Base-by-base conservation (phyloP, 768 basidiomycete species). In the Tulasnella sp. region DNA sequence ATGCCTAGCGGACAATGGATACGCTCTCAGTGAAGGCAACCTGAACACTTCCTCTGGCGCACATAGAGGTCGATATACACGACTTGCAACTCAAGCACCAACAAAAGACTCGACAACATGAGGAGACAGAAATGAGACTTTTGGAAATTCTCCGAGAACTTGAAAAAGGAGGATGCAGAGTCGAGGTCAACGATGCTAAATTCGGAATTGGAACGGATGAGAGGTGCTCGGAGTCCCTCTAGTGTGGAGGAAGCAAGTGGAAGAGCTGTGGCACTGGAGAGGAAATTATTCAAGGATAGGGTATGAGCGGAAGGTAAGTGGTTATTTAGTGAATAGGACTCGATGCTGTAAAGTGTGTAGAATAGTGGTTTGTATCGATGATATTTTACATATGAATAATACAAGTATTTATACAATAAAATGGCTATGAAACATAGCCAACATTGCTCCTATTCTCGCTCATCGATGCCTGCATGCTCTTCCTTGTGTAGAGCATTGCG, bases 1-100 rank as follows among this genome's bases (percentile, higher is more conserved):
- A 78, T 81, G 95, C 61, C 73, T 98, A 40, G 77, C 80, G 19
- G 95, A 98, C 60, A 81, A 85, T 60, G 93, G 91, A 12, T 75
- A 96, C 46, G 73, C 73, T 24, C 68, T 83, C 16, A 81, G 84
- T 47, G 86, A 88, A 16, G 83, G 81, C 43, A 77, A 83, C 32
- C 58, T 79, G 16, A 69, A 72, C 28, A 65, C 67, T 16, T 66
- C 64, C n/a, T 58, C 62, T 49, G 65, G 62, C n/a, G 63, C 67
- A 5, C 58, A 64, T 44, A 53, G 56, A 15, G 50, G 49, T 7
- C 72, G 72, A 48, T 16, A 61, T 90, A 41, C 69, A 72, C 3
- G 87, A 92, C 50, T 70, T 98, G 32, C 90, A 96, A 66, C 72
- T 69, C 44, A 76, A 79, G 62, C 72, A 95, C 20, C 75, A 77